Conservation (phyloP, 306 rosid genomes). For the Glycine latifolia region DNA sequence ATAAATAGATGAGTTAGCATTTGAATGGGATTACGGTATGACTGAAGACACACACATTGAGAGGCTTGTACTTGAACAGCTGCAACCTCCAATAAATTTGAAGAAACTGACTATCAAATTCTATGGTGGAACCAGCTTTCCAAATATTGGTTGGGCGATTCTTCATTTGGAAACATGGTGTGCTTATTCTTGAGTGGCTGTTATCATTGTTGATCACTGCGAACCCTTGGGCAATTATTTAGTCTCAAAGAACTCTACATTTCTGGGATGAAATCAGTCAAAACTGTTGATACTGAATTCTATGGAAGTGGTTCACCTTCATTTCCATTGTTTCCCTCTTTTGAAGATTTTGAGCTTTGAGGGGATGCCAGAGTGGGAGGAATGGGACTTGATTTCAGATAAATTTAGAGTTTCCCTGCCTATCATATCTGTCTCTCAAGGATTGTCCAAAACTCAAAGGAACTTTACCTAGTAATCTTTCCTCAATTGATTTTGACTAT, state of each 20-base stretch:
- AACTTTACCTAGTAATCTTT: constrained; percentile 21
- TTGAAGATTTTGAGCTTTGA: neutral
- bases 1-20: neutral
- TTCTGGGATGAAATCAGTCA: neutral
- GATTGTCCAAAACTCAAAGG: constrained; percentile 44
- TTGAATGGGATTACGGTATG: neutral
- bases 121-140: constrained; percentile 26
- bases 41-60: neutral
- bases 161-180: constrained; percentile 20
- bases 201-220: constrained; percentile 5
- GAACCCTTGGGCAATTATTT: constrained; percentile 12
- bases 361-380: constrained; percentile 27
- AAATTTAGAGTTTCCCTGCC: constrained; percentile 18
- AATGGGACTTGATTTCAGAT: constrained; percentile 21
- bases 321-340: constrained; percentile 40
- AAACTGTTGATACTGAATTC: constrained; percentile 26
- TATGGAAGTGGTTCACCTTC: constrained; percentile 1
- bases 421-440: neutral
- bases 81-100: neutral
- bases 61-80: constrained; percentile 18
- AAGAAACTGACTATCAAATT: neutral
- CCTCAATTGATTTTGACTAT: constrained; percentile 13
- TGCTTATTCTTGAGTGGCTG: neutral
- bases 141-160: constrained; percentile 2
- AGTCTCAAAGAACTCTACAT: constrained; percentile 27